Percentiles rank a stretch among this genome's conserved stretches.
phyloP scores from a whole-genome alignment of 306 rosid genomes.

The Crataegus laevigata region DNA sequence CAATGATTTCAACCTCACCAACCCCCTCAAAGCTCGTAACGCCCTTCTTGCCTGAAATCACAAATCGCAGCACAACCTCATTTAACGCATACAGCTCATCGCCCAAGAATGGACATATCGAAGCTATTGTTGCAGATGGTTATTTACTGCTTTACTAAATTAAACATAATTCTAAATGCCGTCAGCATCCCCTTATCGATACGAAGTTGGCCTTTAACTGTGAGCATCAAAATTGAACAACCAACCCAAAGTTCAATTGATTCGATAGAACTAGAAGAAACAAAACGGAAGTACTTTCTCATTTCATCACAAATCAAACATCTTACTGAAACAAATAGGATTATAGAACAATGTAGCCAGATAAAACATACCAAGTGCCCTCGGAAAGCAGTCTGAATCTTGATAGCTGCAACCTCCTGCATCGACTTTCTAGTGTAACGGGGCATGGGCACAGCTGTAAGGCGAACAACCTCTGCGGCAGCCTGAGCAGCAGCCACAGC shows the following conservation, averaged over 20 bases:
- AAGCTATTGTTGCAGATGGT: not conserved
- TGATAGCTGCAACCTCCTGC: conserved; percentile 61
- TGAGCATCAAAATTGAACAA: not conserved
- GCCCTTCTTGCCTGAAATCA: conserved; percentile 68
- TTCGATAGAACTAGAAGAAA: not conserved
- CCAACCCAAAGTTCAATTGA: conserved; percentile 1
- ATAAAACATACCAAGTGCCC: conserved; percentile 54
- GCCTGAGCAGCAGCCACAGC: conserved; percentile 82
- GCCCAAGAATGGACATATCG: not conserved
- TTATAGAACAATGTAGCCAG: not conserved
- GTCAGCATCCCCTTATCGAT: not conserved
- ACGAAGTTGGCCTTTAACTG: too few relatives aligned
- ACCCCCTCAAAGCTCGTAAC: conserved; percentile 63
- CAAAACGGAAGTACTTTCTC: not conserved
- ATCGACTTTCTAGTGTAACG: conserved; percentile 23
- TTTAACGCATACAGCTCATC: not conserved
- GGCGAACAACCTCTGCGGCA: conserved; percentile 63
- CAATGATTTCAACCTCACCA: conserved; percentile 73
- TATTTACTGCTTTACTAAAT: not conserved
- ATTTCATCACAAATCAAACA: not conserved
- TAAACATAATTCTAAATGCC: conserved; percentile 8
- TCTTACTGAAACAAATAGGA: not conserved
- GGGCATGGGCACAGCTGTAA: conserved; percentile 10
- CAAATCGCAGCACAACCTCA: not conserved
- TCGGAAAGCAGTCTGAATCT: conserved; percentile 64